Base-by-base conservation (phyloP, 257 asterid species). In the Nicotiana knightiana region DNA sequence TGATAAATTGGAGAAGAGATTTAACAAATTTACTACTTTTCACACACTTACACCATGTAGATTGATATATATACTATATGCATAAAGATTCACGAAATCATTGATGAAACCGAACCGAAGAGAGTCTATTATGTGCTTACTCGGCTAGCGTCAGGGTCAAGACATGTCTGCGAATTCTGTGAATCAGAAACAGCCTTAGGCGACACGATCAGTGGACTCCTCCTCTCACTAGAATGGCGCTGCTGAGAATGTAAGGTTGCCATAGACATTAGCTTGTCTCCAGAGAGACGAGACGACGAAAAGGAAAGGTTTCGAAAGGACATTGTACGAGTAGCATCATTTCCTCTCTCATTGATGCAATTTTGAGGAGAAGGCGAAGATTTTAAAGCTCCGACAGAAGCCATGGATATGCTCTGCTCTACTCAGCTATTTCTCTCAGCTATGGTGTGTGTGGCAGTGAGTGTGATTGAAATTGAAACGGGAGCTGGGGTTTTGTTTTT, bases 151-250 rank as follows among this genome's bases (percentile, higher is more conserved):
- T 94, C 98, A 35, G 98, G 98, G 82, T 94, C 93, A 11, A 94
- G 97, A 85, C 98, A 94, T 2, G 98, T 94, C 88, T 93, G 98
- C 81, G 98, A 88, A 82, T 88, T 94, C 82, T 91, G 97, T 51
- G 98, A 94, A 88, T 94, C 98, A 26, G 98, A 94, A 61, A 93
- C 97, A 33, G 97, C 98, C 83, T 91, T 92, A 10, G 98, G 98
- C 33, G 97, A 91, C 3, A 94, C 90, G 79, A 92, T 83, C 73
- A 88, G 21, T 71, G 94, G 91, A 57, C 43, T 83, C 63, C 89
- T 86, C 0, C 76, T 61, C 5, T 57, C 85, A 53, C 62, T 83
- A 3, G 76, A 80, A 70, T 85, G 85, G 63, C 85, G 86, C 64
- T 88, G 89, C 77, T 58, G 81, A 26, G 82, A 6, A 21, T 28